A percentile compares a stretch with the other conserved stretches of the same genome.
Evolutionary conservation across 2,329 filamentous ascomycete species (phyloP).

Genomic region (Coleophoma crateriformis): DNA sequence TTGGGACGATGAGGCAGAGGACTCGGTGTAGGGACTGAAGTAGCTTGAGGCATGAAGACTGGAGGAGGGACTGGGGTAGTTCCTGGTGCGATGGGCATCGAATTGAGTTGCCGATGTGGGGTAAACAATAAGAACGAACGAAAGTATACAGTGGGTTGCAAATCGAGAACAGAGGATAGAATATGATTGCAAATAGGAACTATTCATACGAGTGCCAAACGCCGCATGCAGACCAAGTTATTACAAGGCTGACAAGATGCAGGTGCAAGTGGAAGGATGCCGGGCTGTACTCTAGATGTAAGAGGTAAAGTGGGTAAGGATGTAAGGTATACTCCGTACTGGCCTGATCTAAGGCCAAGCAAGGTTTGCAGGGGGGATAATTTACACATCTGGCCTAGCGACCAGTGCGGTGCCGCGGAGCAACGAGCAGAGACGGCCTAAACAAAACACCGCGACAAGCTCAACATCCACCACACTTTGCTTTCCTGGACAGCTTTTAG

Average conservation of each 20-base stretch:
- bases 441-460: conserved; percentile 1
- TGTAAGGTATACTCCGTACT: no score
- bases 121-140: neutral
- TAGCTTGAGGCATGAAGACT: conserved; percentile 19
- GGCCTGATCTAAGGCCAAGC: neutral
- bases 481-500: neutral
- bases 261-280: no score
- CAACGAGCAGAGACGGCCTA: neutral
- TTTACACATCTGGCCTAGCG: neutral
- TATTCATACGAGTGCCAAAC: no score
- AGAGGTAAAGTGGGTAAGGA: no score
- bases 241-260: neutral
- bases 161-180: no score
- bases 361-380: neutral
- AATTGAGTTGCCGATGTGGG: neutral
- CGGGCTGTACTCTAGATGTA: no score
- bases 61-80: conserved; percentile 13
- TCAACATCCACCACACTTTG: neutral
- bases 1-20: conserved; percentile 5
- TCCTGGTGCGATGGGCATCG: conserved; percentile 3
- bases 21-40: conserved; percentile 11
- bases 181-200: no score
- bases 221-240: no score
- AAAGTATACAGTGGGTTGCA: neutral
- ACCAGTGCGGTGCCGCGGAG: neutral